Conservation (phyloP, 148 eudicot species). For the Camellia japonica region DNA sequence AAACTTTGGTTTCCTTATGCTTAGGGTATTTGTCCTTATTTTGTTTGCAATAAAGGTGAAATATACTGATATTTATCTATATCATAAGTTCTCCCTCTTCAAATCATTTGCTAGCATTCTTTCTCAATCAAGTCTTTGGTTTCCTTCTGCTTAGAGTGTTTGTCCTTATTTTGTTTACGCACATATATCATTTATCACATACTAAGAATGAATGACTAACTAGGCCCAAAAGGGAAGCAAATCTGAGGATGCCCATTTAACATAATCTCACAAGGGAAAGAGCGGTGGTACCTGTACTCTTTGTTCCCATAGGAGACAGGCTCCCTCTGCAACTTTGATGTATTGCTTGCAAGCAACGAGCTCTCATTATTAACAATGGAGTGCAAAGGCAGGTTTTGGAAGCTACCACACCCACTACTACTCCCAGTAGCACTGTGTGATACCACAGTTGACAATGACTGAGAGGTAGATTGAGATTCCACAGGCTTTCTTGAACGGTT, state of each 20-base stretch:
- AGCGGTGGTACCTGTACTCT: conserved; percentile 36
- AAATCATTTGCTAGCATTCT: no score
- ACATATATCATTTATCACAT: no score
- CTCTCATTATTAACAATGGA: conserved; percentile 24
- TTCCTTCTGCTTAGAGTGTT: no score
- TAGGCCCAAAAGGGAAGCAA: neutral
- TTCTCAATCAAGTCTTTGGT: no score
- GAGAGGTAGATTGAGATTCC: conserved; percentile 52
- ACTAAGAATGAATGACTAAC: neutral
- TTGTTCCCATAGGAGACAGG: conserved; percentile 35
- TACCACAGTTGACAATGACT: conserved; percentile 39
- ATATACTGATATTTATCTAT: no score
- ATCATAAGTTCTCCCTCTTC: no score
- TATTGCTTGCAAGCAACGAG: conserved; percentile 28
- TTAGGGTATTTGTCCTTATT: no score
- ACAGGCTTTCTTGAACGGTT: conserved; percentile 73
- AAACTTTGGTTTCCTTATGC: no score
- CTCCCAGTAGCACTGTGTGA: conserved; percentile 32
- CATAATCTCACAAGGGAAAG: conserved; percentile 2
- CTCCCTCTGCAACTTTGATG: conserved; percentile 40
- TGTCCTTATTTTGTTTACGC: no score
- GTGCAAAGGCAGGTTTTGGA: conserved; percentile 37
- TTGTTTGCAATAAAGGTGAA: no score
- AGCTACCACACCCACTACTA: conserved; percentile 31
- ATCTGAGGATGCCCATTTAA: neutral